A percentile compares a stretch with the other conserved stretches of the same genome.
These are phyloP conservation scores for Phaffomyces antillensis DNA, from an alignment of 805 yeast genomes.

Conservation along the genomic window DNA sequence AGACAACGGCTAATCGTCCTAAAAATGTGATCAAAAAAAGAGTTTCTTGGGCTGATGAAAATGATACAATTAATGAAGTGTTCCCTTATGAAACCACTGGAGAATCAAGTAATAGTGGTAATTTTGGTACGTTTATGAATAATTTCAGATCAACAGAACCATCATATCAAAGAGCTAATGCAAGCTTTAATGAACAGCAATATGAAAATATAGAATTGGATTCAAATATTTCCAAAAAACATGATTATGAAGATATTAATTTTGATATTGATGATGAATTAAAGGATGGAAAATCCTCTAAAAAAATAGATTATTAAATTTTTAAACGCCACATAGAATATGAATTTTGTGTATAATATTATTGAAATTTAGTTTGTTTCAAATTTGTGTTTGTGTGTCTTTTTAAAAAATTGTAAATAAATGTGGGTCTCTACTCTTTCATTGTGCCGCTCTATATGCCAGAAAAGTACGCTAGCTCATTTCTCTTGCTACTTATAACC, in stretches of 20 bases:
- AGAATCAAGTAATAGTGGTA: not conserved
- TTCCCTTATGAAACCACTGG: slow-evolving; percentile 3
- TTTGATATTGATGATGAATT: slow-evolving; percentile 19
- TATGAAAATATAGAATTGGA: slow-evolving; percentile 19
- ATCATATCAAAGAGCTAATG: slow-evolving; percentile 7
- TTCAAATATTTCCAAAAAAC: not conserved
- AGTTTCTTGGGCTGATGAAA: slow-evolving; percentile 33
- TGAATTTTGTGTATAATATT: not conserved
- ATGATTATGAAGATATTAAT: slow-evolving; percentile 7
- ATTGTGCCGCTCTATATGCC: no score
- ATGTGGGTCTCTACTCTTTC: no score
- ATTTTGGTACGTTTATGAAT: slow-evolving; percentile 18
- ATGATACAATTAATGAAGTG: slow-evolving; percentile 13
- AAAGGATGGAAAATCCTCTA: slow-evolving; percentile 1
- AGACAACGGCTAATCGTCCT: slow-evolving; percentile 7
- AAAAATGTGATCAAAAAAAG: slow-evolving; percentile 20
- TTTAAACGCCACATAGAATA: not conserved
- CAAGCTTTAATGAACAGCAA: slow-evolving; percentile 2
- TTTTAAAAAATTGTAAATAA: not conserved
- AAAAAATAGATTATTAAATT: not conserved
- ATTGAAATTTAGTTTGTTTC: not conserved
- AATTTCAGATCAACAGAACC: slow-evolving; percentile 11
- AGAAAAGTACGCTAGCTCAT: no score
- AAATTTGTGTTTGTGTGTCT: not conserved
- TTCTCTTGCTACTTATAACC: no score